Conservation (phyloP, 2,329 filamentous ascomycete species). For the Seiridium cupressi region DNA sequence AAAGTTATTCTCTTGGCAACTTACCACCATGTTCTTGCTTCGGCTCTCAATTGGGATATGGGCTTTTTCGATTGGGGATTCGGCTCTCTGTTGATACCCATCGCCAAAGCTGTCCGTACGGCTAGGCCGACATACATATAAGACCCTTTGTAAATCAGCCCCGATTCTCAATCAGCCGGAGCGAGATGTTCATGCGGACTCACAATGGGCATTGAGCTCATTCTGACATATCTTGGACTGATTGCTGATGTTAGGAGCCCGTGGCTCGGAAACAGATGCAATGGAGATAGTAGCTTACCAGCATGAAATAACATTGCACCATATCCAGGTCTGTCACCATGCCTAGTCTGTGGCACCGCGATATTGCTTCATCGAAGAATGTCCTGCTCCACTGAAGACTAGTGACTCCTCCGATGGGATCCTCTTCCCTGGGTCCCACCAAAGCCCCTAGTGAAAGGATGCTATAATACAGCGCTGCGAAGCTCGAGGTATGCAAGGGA, state of each 20-base stretch:
- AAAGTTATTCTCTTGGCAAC: constrained; percentile 10
- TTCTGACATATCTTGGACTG: constrained; percentile 48
- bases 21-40: constrained; percentile 46
- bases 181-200: constrained; percentile 11
- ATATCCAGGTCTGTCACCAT: constrained; percentile 45
- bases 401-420: constrained; percentile 37
- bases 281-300: constrained; percentile 27
- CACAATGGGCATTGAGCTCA: constrained; percentile 44
- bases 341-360: constrained; percentile 33
- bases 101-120: constrained; percentile 43
- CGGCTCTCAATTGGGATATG: constrained; percentile 29
- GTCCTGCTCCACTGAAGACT: constrained; percentile 45
- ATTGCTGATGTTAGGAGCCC: not conserved
- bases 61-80: constrained; percentile 26
- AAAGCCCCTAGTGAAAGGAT: constrained; percentile 44
- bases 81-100: constrained; percentile 44
- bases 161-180: no score
- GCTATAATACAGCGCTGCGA: constrained; percentile 45
- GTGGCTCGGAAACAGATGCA: no score
- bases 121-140: constrained; percentile 48
- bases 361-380: constrained; percentile 40
- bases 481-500: constrained; percentile 31
- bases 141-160: constrained; percentile 23
- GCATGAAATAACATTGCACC: constrained; percentile 44
- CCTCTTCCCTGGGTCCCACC: constrained; percentile 40